phyloP scores from a whole-genome alignment of 2,329 filamentous ascomycete species.

The Neonectria magnoliae region DNA sequence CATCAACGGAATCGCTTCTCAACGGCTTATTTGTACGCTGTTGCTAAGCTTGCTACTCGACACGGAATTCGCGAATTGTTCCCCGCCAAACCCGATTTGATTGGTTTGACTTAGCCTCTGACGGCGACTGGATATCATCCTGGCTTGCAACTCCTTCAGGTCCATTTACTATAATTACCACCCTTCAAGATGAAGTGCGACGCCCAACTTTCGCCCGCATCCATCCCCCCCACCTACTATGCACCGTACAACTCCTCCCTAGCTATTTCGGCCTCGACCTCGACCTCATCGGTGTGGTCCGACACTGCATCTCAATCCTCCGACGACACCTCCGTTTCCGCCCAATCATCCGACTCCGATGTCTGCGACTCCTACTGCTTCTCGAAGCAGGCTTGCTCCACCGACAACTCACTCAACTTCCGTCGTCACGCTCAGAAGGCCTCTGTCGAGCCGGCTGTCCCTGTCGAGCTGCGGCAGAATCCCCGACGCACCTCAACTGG shows the following conservation, averaged over 20 bases:
- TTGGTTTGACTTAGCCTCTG: conserved; percentile 59
- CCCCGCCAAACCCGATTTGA: conserved; percentile 54
- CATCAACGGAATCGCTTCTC: conserved; percentile 55
- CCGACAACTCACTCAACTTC: conserved; percentile 38
- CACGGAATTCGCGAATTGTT: conserved; percentile 48
- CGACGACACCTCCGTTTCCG: conserved; percentile 72
- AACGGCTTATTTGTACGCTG: conserved; percentile 47
- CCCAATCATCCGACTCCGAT: conserved; percentile 67
- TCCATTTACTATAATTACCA: conserved; percentile 37
- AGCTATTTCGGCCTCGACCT: conserved; percentile 80
- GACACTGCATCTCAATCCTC: conserved; percentile 75
- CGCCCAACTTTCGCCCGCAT: conserved; percentile 62
- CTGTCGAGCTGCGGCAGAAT: conserved; percentile 72
- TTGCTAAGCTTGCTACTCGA: conserved; percentile 53
- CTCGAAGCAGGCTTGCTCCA: conserved; percentile 37
- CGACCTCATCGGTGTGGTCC: conserved; percentile 82
- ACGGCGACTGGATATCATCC: conserved; percentile 64
- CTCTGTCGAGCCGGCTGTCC: conserved; percentile 56
- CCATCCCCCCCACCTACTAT: conserved; percentile 58
- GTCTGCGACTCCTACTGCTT: conserved; percentile 57
- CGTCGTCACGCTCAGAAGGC: conserved; percentile 41
- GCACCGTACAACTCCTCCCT: conserved; percentile 75
- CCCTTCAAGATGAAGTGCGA: conserved; percentile 68
- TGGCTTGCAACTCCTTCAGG: conserved; percentile 48
- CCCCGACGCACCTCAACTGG: conserved; percentile 67